phyloP scores from a whole-genome alignment of 169 alveolate species.

The Babesia sp. region DNA sequence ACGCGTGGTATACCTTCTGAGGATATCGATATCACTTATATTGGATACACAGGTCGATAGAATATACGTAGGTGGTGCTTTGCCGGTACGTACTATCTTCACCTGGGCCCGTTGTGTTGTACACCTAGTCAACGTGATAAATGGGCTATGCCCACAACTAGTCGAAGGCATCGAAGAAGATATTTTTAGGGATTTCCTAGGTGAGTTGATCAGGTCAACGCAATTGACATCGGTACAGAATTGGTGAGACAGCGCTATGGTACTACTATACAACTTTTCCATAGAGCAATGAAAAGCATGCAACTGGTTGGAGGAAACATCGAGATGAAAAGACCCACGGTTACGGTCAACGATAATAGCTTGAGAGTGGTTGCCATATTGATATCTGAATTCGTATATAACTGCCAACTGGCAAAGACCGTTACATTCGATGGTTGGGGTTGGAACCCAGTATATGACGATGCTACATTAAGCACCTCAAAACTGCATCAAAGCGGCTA shows the following conservation, averaged over 20 bases:
- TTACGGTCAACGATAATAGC: conserved; percentile 11
- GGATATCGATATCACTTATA: conserved; percentile 21
- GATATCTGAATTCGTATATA: conserved; percentile 24
- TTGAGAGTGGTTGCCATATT: conserved; percentile 17
- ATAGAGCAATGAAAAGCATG: conserved; percentile 6
- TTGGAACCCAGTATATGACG: background rate
- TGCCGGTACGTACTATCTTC: conserved; percentile 28
- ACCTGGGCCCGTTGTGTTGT: conserved; percentile 44
- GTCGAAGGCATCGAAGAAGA: conserved; percentile 40
- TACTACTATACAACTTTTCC: background rate
- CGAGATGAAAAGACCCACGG: conserved; percentile 23
- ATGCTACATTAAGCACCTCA: no score
- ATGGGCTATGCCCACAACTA: background rate
- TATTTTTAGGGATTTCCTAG: conserved; percentile 9
- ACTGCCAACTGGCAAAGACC: background rate
- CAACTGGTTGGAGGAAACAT: conserved; percentile 1
- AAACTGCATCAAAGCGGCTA: background rate
- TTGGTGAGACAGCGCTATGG: background rate
- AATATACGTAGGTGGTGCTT: conserved; percentile 1
- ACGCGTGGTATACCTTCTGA: conserved; percentile 3
- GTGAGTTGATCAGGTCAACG: background rate
- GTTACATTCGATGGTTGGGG: background rate
- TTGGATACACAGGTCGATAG: conserved; percentile 18
- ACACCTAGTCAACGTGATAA: conserved; percentile 15
- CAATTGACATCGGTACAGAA: background rate